Percentiles rank a stretch among this genome's conserved stretches.
These are phyloP conservation scores for Apiospora aurea DNA, from an alignment of 2,329 filamentous ascomycete genomes.

Conservation along the genomic window DNA sequence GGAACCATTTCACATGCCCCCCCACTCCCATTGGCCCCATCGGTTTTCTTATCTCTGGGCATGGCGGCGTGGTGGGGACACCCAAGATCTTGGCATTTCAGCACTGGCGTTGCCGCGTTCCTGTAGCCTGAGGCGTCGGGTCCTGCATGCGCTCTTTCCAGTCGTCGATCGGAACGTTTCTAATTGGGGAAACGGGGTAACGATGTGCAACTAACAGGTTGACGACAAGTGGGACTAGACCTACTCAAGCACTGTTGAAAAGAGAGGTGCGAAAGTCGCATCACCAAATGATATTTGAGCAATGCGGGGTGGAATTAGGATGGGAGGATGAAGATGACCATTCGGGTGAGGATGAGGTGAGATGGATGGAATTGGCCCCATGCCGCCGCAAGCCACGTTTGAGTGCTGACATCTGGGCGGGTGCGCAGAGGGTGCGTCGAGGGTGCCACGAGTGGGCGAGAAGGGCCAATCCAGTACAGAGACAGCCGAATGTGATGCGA, in stretches of 20 bases:
- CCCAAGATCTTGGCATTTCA: background rate
- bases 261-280: background rate
- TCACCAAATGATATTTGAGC: background rate
- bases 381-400: conserved; percentile 5
- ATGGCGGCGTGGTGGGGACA: background rate
- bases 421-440: background rate
- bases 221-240: background rate
- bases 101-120: background rate
- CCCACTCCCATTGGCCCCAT: conserved; percentile 9
- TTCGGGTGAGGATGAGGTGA: background rate
- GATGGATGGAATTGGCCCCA: background rate
- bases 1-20: conserved; percentile 11
- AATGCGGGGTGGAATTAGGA: background rate
- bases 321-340: background rate
- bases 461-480: background rate
- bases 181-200: conserved; percentile 21
- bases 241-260: background rate
- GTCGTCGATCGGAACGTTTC: conserved; percentile 2
- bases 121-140: background rate
- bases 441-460: background rate
- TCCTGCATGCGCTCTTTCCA: background rate
- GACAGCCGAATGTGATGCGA: background rate
- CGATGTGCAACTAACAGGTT: background rate
- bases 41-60: conserved; percentile 15
- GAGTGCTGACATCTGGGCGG: background rate